A percentile compares a stretch with the other conserved stretches of the same genome.
phyloP scores from a whole-genome alignment of 176 grass and related monocot species.

The Carex littledalei region DNA sequence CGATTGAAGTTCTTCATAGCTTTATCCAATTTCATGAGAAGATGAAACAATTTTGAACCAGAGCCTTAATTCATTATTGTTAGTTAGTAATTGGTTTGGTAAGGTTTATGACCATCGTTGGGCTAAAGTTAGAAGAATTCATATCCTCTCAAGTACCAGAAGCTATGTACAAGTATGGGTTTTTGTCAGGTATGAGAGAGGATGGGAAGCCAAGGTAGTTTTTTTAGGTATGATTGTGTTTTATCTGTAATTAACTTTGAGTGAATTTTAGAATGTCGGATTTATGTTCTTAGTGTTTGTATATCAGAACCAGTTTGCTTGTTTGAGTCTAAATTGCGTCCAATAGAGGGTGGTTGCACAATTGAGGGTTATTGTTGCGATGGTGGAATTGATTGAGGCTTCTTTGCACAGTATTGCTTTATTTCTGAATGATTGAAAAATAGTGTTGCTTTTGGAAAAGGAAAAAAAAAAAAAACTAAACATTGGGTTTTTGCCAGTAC shows the following conservation, averaged over 20 bases:
- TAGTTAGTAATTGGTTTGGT: slow-evolving; percentile 2
- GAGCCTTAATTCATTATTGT: background rate
- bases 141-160: background rate
- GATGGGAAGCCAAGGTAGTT: background rate
- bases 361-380: background rate
- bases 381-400: background rate
- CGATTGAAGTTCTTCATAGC: background rate
- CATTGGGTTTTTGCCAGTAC: background rate
- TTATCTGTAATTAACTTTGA: background rate
- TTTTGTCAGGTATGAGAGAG: background rate
- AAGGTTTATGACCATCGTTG: slow-evolving; percentile 6
- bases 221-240: background rate
- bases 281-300: background rate
- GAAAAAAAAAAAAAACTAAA: background rate
- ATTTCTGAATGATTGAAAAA: background rate
- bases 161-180: background rate
- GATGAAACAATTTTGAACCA: background rate
- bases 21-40: background rate
- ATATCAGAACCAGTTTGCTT: background rate
- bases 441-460: background rate
- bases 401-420: background rate
- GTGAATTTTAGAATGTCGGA: background rate
- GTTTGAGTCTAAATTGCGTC: background rate
- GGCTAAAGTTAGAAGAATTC: background rate
- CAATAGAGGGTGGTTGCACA: background rate